These are phyloP conservation scores for Globisporangium recalcitrans DNA, from an alignment of 352 stramenopile genomes.

Conservation along the genomic window DNA sequence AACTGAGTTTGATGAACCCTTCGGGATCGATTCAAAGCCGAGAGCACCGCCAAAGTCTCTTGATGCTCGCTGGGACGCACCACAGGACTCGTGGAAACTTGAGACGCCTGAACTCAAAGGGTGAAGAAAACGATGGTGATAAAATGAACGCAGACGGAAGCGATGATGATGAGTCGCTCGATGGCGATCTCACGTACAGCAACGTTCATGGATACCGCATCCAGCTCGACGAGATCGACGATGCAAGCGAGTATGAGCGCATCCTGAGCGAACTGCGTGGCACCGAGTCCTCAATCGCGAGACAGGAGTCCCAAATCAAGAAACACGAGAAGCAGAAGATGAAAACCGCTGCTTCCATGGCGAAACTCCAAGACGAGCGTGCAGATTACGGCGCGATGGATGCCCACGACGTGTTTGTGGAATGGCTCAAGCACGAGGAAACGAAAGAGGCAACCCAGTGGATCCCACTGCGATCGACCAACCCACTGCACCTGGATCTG, in stretches of 20 bases:
- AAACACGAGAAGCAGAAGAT: conserved; percentile 29
- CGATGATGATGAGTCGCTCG: conserved; percentile 2
- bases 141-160: conserved; percentile 11
- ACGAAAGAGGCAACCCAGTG: conserved; percentile 39
- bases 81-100: conserved; percentile 1
- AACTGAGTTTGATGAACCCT: conserved; percentile 29
- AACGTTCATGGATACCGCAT: conserved; percentile 81
- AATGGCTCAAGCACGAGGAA: conserved; percentile 47
- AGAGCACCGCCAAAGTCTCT: conserved; percentile 36
- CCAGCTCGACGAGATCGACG: conserved; percentile 49
- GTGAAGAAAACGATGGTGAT: neutral
- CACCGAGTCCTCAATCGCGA: conserved; percentile 29
- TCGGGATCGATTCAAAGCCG: conserved; percentile 22
- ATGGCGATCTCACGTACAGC: conserved; percentile 53
- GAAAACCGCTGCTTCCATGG: conserved; percentile 18
- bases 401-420: conserved; percentile 30
- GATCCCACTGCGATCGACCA: conserved; percentile 40
- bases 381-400: conserved; percentile 30
- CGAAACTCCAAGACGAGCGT: conserved; percentile 52
- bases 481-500: conserved; percentile 36
- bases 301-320: conserved; percentile 23
- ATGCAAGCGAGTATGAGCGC: conserved; percentile 62
- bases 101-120: too few relatives aligned
- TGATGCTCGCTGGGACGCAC: conserved; percentile 24
- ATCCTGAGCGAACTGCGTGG: conserved; percentile 68